phyloP scores from a whole-genome alignment of 1,284 basidiomycete genomes.

The Mixia osmundae region DNA sequence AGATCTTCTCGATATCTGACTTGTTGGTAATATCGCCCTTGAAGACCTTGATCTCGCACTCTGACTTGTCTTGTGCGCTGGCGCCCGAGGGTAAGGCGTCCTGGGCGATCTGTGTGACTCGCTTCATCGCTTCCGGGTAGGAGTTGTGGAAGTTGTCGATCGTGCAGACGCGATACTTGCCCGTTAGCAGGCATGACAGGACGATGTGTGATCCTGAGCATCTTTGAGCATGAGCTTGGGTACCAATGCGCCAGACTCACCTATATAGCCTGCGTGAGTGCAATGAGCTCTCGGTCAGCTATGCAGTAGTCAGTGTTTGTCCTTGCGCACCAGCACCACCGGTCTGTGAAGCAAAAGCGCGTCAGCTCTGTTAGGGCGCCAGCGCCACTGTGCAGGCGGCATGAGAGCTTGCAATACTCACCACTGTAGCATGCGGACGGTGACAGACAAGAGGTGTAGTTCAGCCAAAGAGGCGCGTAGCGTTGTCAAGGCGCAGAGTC shows the following conservation, averaged over 20 bases:
- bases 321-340: slow-evolving; percentile 7
- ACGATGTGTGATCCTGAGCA: slow-evolving; percentile 23
- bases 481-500: too few relatives aligned
- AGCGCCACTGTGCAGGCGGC: too few relatives aligned
- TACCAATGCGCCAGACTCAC: slow-evolving; percentile 4
- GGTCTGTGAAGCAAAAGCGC: slow-evolving; percentile 2
- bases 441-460: too few relatives aligned
- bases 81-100: slow-evolving; percentile 22
- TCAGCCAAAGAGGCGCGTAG: too few relatives aligned
- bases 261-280: slow-evolving; percentile 18
- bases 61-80: slow-evolving; percentile 19
- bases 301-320: not conserved
- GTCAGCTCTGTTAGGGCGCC: too few relatives aligned
- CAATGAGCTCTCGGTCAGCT: too few relatives aligned
- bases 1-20: slow-evolving; percentile 46
- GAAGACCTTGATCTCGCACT: slow-evolving; percentile 40
- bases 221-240: not conserved
- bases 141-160: slow-evolving; percentile 26
- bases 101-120: slow-evolving; percentile 24
- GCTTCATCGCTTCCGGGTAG: slow-evolving; percentile 23
- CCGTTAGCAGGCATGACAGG: slow-evolving; percentile 23
- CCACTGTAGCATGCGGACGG: too few relatives aligned
- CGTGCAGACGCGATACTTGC: slow-evolving; percentile 22
- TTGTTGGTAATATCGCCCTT: slow-evolving; percentile 48
- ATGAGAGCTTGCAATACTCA: too few relatives aligned